Base-by-base conservation (phyloP, 805 yeast species). In the Hermanozyma aechmeae region DNA sequence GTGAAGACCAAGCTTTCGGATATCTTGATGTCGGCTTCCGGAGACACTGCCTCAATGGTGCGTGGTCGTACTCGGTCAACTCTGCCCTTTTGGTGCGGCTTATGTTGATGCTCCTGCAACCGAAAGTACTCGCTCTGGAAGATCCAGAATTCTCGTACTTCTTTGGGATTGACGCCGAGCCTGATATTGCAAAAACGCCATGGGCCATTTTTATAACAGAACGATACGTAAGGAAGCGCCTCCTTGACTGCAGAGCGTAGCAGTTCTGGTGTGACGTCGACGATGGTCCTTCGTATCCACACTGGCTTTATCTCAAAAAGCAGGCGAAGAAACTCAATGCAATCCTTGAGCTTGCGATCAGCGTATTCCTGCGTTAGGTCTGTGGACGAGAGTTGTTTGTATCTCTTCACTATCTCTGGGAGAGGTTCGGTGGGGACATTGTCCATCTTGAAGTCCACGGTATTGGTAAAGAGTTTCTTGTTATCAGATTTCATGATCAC, bases 51-150 rank as follows among this genome's bases (percentile, higher is more conserved):
- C 8, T 38, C 33, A 25, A 34, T 35, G 17, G 65, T 52, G 16
- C 42, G 43, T 2, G 65, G 61, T 10, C 45, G 29, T 4, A 56
- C 32, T 15, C 48, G 40, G 19, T 38, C 33, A 4, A 31, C 26
- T 6, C 19, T 14, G 3, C 26, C 28, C 8, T 23, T 36, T n/a
- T 12, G 4, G 13, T 25, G 22, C 12, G n/a, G 13, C 14, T 17
- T 20, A 17, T 15, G 6, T 12, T 29, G 38, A 15, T 52, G 33
- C 6, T 61, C 61, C 3, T 59, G 51, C 5, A 73, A 59, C 21
- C 86, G 69, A 56, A 87, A 92, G 31, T 82, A 78, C 53, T 87
- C 96, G 13, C 87, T 79, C 56, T 92, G 98, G 48, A 74, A 85
- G 19, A 52, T 53, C 34, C 82, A 77, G 41, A 64, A 77, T 9